These are phyloP conservation scores for Medicago ruthenica DNA, from an alignment of 306 rosid genomes.

Conservation along the genomic window DNA sequence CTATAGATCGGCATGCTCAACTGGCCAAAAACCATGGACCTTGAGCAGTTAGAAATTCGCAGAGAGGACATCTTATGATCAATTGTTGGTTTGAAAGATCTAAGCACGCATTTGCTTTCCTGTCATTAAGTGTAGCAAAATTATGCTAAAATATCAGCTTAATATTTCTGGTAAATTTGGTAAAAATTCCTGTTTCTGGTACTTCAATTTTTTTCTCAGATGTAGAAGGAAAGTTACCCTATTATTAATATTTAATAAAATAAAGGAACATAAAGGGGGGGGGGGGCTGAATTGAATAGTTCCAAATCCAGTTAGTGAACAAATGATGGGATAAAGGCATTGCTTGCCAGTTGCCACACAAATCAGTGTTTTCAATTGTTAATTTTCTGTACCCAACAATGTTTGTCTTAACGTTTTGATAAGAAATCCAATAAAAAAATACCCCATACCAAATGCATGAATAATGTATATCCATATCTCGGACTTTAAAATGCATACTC, in stretches of 20 bases:
- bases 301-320: constrained; percentile 32
- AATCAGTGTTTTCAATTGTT: constrained; percentile 20
- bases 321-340: constrained; percentile 14
- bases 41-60: constrained; percentile 59
- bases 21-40: constrained; percentile 63
- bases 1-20: constrained; percentile 52
- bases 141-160: constrained; percentile 56
- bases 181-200: constrained; percentile 14
- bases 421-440: constrained; percentile 35
- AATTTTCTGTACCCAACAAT: constrained; percentile 3
- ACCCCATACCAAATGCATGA: constrained; percentile 8
- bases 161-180: constrained; percentile 39
- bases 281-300: constrained; percentile 9
- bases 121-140: constrained; percentile 70
- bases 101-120: constrained; percentile 82
- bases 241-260: neutral
- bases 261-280: neutral
- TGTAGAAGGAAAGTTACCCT: constrained; percentile 19
- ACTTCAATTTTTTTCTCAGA: constrained; percentile 14
- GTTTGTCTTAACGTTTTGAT: constrained; percentile 8
- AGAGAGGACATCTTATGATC: constrained; percentile 64
- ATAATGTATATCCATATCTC: constrained; percentile 3
- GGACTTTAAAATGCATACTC: constrained; percentile 14
- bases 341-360: constrained; percentile 38
- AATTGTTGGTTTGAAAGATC: constrained; percentile 67